Conservation (phyloP, 495 filamentous ascomycete genomes). For the Platismatia glauca region DNA sequence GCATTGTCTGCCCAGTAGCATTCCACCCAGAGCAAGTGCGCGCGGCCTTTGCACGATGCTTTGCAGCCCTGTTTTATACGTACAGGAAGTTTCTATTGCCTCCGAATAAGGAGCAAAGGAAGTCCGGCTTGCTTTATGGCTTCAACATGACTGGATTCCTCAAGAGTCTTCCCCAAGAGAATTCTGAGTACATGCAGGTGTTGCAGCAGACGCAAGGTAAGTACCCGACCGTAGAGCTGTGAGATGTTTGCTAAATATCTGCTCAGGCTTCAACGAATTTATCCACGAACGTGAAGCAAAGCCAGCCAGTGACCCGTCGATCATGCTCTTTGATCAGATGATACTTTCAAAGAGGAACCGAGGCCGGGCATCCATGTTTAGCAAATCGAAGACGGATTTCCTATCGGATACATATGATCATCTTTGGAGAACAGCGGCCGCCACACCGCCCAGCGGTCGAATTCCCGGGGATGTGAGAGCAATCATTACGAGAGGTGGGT, state of each 20-base stretch:
- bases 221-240: conserved; percentile 15
- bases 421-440: conserved; percentile 82
- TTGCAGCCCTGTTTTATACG: conserved; percentile 90
- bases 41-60: conserved; percentile 87
- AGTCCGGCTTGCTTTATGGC: conserved; percentile 72
- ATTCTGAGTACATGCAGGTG: conserved; percentile 78
- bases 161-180: conserved; percentile 80
- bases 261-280: conserved; percentile 84
- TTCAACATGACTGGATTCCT: conserved; percentile 95
- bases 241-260: conserved; percentile 16
- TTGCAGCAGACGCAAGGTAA: conserved; percentile 89
- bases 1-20: conserved; percentile 77
- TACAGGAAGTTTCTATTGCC: conserved; percentile 78
- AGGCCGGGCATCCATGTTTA: conserved; percentile 49
- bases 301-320: conserved; percentile 52
- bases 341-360: conserved; percentile 90
- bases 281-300: conserved; percentile 80
- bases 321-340: conserved; percentile 91
- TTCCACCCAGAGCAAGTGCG: conserved; percentile 87
- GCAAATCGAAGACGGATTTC: conserved; percentile 53
- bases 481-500: conserved; percentile 50
- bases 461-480: conserved; percentile 60
- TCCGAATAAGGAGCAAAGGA: conserved; percentile 74
- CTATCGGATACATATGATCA: conserved; percentile 82
- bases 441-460: conserved; percentile 63